These are phyloP conservation scores for Martiniozyma asiatica DNA, from an alignment of 1,139 yeast genomes.

Conservation along the genomic window DNA sequence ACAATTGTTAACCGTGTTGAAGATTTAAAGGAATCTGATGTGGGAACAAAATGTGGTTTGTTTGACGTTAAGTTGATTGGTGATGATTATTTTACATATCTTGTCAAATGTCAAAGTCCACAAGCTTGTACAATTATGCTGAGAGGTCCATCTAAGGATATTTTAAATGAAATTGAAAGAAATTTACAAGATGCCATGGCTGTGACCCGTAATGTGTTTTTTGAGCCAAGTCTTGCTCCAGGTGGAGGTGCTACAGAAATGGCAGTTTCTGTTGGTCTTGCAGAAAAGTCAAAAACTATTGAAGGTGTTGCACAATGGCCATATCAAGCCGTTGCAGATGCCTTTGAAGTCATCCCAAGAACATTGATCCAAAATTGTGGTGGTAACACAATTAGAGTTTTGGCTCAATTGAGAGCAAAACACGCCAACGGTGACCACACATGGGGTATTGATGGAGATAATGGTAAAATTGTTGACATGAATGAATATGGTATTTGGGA, in stretches of 20 bases:
- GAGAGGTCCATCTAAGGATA: conserved; percentile 96
- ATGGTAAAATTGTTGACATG: conserved; percentile 93
- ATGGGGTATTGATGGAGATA: conserved; percentile 90
- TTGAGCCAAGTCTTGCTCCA: conserved; percentile 90
- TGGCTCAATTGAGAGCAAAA: conserved; percentile 88
- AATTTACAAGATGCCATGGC: conserved; percentile 98
- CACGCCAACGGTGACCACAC: conserved; percentile 85
- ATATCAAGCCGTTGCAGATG: conserved; percentile 96
- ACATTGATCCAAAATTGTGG: conserved; percentile 96
- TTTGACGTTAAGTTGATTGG: conserved; percentile 93
- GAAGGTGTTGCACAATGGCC: conserved; percentile 99
- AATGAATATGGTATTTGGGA: conserved; percentile 95
- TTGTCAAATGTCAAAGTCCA: conserved; percentile 73
- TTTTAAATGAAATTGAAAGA: conserved; percentile 90
- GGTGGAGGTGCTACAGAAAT: conserved; percentile 99
- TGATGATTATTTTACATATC: conserved; percentile 88
- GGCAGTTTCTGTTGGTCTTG: conserved; percentile 85
- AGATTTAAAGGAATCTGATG: conserved; percentile 80
- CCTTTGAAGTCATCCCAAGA: conserved; percentile 96
- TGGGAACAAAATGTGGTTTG: conserved; percentile 81
- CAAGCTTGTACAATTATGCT: conserved; percentile 87
- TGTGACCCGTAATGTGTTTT: conserved; percentile 88
- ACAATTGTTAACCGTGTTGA: conserved; percentile 92
- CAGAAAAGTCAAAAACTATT: conserved; percentile 83
- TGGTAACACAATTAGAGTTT: conserved; percentile 82